Evolutionary conservation across 2,329 filamentous ascomycete genomes (phyloP).

Genomic region (Aspergillus sp.): DNA sequence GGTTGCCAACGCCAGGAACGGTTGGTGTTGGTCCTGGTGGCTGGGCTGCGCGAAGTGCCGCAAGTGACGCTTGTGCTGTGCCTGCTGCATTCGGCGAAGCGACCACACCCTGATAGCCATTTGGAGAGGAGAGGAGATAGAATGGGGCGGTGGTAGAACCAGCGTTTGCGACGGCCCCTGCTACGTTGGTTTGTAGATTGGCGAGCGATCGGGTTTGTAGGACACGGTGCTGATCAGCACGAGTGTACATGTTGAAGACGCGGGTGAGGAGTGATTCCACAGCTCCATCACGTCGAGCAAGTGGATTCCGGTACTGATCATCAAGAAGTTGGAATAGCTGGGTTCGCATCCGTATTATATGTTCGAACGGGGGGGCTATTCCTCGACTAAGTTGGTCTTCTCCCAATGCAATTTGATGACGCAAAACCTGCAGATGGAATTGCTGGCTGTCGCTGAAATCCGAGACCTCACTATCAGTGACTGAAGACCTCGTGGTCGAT

Average conservation of each 20-base stretch:
- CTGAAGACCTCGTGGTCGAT: background rate
- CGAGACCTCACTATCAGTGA: background rate
- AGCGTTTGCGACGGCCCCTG: slow-evolving; percentile 3
- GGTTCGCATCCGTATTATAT: slow-evolving; percentile 22
- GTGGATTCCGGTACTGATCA: slow-evolving; percentile 20
- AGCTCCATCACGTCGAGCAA: slow-evolving; percentile 15
- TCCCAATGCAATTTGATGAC: slow-evolving; percentile 16
- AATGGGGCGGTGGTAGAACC: slow-evolving; percentile 15
- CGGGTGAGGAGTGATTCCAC: slow-evolving; percentile 23
- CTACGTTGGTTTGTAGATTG: slow-evolving; percentile 5
- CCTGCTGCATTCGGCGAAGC: slow-evolving; percentile 31
- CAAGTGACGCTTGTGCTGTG: slow-evolving; percentile 7
- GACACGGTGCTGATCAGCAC: slow-evolving; percentile 25
- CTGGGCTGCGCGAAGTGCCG: slow-evolving; percentile 8
- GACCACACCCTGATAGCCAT: slow-evolving; percentile 39
- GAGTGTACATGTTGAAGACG: slow-evolving; percentile 22
- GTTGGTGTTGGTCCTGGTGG: slow-evolving; percentile 2
- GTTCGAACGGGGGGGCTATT: slow-evolving; percentile 21
- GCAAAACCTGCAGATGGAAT: slow-evolving; percentile 12
- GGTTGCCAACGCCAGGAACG: slow-evolving; percentile 1
- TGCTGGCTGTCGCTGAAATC: slow-evolving; percentile 1
- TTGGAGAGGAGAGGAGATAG: slow-evolving; percentile 39
- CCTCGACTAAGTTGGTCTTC: slow-evolving; percentile 23
- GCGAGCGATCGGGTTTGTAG: slow-evolving; percentile 8
- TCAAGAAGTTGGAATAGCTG: slow-evolving; percentile 27